Evolutionary conservation across 768 basidiomycete species (phyloP).

Genomic region (Panaeolus papilionaceus): DNA sequence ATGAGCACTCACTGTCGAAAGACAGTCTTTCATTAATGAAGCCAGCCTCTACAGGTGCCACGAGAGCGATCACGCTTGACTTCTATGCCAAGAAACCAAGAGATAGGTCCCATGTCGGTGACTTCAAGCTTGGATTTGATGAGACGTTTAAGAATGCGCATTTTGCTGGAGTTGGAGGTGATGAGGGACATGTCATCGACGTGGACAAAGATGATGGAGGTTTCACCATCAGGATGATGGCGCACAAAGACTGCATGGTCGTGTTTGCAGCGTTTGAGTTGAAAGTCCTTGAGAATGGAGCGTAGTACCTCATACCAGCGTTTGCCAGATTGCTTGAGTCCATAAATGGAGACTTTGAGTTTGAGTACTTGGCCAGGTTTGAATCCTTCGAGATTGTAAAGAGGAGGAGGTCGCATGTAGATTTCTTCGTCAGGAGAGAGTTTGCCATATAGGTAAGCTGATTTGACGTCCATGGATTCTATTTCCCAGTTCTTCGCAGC

Average conservation of each 20-base stretch:
- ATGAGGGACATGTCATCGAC: neutral
- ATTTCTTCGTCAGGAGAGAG: constrained; percentile 32
- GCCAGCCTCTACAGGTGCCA: too few species aligned
- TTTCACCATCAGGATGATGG: neutral
- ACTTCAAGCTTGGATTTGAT: constrained; percentile 23
- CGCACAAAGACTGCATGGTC: neutral
- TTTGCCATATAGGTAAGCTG: constrained; percentile 25
- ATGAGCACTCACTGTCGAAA: too few species aligned
- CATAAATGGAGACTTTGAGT: constrained; percentile 35
- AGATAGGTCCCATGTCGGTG: constrained; percentile 28
- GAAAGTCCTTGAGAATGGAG: neutral
- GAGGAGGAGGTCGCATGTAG: constrained; percentile 49
- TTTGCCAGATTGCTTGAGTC: constrained; percentile 35
- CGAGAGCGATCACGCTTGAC: constrained; percentile 20
- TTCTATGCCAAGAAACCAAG: constrained; percentile 29
- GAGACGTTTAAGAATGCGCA: constrained; percentile 19
- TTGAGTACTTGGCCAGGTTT: constrained; percentile 23
- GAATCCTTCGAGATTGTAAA: constrained; percentile 25
- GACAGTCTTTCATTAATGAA: too few species aligned
- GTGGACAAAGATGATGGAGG: neutral
- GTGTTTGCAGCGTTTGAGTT: too few species aligned
- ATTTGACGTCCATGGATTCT: constrained; percentile 21
- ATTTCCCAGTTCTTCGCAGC: constrained; percentile 21
- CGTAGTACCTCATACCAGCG: constrained; percentile 29
- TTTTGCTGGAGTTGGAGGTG: neutral